These are phyloP conservation scores for Linderina pennispora DNA, from an alignment of 192 early-diverging fungal species.

Conservation along the genomic window DNA sequence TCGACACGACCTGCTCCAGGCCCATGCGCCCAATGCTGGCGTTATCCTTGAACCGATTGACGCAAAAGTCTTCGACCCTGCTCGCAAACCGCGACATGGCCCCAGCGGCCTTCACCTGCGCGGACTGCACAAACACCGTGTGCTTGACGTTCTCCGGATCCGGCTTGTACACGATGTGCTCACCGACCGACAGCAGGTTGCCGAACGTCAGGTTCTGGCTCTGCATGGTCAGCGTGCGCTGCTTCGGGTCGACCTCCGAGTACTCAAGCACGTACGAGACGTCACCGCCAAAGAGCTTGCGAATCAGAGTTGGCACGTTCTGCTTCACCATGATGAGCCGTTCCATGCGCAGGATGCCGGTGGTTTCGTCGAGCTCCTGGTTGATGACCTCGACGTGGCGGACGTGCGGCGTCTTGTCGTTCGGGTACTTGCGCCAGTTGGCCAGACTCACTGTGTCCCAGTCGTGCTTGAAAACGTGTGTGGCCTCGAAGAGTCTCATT, in stretches of 20 bases:
- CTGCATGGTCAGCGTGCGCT: slow-evolving; percentile 64
- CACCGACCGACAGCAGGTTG: slow-evolving; percentile 76
- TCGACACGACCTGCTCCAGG: slow-evolving; percentile 69
- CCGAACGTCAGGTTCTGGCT: slow-evolving; percentile 84
- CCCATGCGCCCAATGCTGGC: slow-evolving; percentile 76
- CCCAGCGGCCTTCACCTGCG: slow-evolving; percentile 71
- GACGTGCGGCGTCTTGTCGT: slow-evolving; percentile 88
- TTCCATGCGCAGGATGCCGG: slow-evolving; percentile 82
- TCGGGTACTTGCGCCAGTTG: slow-evolving; percentile 98
- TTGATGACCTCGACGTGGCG: slow-evolving; percentile 84
- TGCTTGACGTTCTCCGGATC: slow-evolving; percentile 49
- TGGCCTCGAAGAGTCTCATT: slow-evolving; percentile 85
- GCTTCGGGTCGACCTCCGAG: slow-evolving; percentile 75
- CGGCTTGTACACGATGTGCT: slow-evolving; percentile 73
- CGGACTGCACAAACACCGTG: slow-evolving; percentile 78
- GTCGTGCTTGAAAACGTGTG: slow-evolving; percentile 72
- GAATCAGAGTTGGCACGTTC: slow-evolving; percentile 72
- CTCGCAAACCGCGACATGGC: slow-evolving; percentile 60
- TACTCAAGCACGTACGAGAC: slow-evolving; percentile 86
- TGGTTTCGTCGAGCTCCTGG: slow-evolving; percentile 70
- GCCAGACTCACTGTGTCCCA: slow-evolving; percentile 81
- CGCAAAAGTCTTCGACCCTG: slow-evolving; percentile 79
- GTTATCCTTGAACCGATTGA: slow-evolving; percentile 86
- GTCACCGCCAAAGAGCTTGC: slow-evolving; percentile 62
- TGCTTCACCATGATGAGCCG: slow-evolving; percentile 88